Percentiles rank a stretch among this genome's conserved stretches.
Conservation (phyloP, 164 flowering plant species). For the Houttuynia cordata region DNA sequence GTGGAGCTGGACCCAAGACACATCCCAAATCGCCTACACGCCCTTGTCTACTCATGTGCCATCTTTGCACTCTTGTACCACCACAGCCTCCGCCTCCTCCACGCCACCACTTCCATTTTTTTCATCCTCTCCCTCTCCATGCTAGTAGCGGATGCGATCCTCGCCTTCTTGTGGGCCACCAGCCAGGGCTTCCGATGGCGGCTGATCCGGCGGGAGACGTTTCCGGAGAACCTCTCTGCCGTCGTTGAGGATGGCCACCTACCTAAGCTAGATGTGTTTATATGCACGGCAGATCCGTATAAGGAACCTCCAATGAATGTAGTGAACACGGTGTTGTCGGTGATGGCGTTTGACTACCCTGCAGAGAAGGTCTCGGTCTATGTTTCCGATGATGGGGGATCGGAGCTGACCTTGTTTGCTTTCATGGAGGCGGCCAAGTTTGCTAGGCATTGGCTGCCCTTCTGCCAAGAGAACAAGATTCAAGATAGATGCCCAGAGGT, state of each 20-base stretch:
- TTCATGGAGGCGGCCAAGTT: constrained; percentile 23
- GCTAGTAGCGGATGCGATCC: constrained; percentile 9
- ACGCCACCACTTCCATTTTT: constrained; percentile 2
- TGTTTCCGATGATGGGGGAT: constrained; percentile 27
- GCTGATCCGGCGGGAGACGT: constrained; percentile 9
- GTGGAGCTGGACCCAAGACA: constrained; percentile 18
- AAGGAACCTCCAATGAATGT: constrained; percentile 20
- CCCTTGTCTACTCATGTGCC: constrained; percentile 28
- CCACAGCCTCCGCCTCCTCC: constrained; percentile 3
- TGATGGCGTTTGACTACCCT: constrained; percentile 23
- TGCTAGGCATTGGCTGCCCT: constrained; percentile 22
- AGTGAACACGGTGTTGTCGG: constrained; percentile 19
- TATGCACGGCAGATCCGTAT: constrained; percentile 27
- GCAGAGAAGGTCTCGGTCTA: constrained; percentile 18
- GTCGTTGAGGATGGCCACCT: constrained; percentile 4
- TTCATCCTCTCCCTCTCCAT: constrained; percentile 4
- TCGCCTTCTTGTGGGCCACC: constrained; percentile 17
- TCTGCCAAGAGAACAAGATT: constrained; percentile 12
- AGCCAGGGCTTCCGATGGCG: constrained; percentile 12
- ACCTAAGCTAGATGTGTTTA: constrained; percentile 21
- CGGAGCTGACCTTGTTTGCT: constrained; percentile 22
- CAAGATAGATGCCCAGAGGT: constrained; percentile 16
- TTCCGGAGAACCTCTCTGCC: constrained; percentile 12
- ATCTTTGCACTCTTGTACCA: constrained; percentile 32
- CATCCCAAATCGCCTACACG: constrained; percentile 35